Conservation (phyloP, 805 yeast species). For the Ogataea pignaliae region DNA sequence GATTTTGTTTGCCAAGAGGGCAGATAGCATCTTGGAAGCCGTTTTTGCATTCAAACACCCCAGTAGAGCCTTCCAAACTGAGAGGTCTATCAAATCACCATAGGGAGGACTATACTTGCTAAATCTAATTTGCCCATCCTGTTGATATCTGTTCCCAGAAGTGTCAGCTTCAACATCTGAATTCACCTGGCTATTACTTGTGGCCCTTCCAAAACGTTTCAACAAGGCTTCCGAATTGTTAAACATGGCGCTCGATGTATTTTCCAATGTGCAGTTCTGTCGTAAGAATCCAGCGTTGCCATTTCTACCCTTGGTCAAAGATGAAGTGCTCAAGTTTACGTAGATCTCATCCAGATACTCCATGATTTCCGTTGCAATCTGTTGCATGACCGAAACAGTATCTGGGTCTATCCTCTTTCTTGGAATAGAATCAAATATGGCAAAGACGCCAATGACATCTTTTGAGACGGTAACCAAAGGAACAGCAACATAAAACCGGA, state of each 20-base stretch:
- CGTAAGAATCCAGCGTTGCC: not conserved
- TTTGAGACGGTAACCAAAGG: slow-evolving; percentile 42
- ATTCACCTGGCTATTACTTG: slow-evolving; percentile 33
- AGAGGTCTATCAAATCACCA: slow-evolving; percentile 27
- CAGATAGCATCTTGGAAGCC: slow-evolving; percentile 40
- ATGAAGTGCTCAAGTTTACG: slow-evolving; percentile 5
- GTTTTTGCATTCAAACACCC: slow-evolving; percentile 36
- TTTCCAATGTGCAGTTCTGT: not conserved
- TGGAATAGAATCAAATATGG: slow-evolving; percentile 51
- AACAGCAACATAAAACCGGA: slow-evolving; percentile 62
- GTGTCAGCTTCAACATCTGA: slow-evolving; percentile 61
- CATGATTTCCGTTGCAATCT: slow-evolving; percentile 39
- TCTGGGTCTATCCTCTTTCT: slow-evolving; percentile 34
- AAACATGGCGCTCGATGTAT: slow-evolving; percentile 6
- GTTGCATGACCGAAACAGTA: slow-evolving; percentile 33
- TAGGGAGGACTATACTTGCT: slow-evolving; percentile 27
- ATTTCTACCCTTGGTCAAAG: not conserved
- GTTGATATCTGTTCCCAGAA: slow-evolving; percentile 57
- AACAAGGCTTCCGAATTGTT: slow-evolving; percentile 14
- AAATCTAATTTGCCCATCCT: slow-evolving; percentile 42
- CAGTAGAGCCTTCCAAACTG: slow-evolving; percentile 34
- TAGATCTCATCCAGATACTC: slow-evolving; percentile 34
- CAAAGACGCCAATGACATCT: slow-evolving; percentile 49
- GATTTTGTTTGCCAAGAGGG: slow-evolving; percentile 31
- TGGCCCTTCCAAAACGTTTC: slow-evolving; percentile 55